phyloP scores from a whole-genome alignment of 305 asterid genomes.

The Fraxinus nigra region DNA sequence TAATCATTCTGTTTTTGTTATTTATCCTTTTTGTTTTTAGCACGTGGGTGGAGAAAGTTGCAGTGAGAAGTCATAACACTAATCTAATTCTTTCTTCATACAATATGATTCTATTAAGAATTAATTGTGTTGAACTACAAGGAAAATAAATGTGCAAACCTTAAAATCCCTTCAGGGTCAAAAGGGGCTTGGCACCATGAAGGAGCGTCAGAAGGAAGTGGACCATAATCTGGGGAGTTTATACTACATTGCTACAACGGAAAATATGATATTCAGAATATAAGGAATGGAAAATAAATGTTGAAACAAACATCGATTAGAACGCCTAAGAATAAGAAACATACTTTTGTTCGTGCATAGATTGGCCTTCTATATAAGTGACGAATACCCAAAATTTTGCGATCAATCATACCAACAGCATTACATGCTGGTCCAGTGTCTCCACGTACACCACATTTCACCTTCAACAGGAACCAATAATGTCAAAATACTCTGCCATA shows the following conservation, averaged over 20 bases:
- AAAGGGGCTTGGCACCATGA: slow-evolving; percentile 78
- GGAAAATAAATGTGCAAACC: slow-evolving; percentile 37
- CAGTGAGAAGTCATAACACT: not conserved
- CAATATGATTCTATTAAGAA: not conserved
- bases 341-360: slow-evolving; percentile 59
- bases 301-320: not conserved
- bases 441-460: slow-evolving; percentile 59
- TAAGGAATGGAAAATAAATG: slow-evolving; percentile 2
- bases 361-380: slow-evolving; percentile 61
- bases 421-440: slow-evolving; percentile 76
- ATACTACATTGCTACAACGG: slow-evolving; percentile 60
- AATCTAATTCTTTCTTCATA: not conserved
- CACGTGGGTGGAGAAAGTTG: not conserved
- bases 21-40: not conserved
- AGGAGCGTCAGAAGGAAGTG: slow-evolving; percentile 66
- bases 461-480: slow-evolving; percentile 35
- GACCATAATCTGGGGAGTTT: slow-evolving; percentile 74
- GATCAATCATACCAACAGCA: slow-evolving; percentile 74
- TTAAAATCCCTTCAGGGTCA: slow-evolving; percentile 73
- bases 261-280: slow-evolving; percentile 14
- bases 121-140: slow-evolving; percentile 4
- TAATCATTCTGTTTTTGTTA: not conserved
- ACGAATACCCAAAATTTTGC: slow-evolving; percentile 53
- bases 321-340: not conserved
- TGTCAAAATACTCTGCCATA: slow-evolving; percentile 10